Base-by-base conservation (phyloP, 441 rosid species). In the Gossypium trilobum region DNA sequence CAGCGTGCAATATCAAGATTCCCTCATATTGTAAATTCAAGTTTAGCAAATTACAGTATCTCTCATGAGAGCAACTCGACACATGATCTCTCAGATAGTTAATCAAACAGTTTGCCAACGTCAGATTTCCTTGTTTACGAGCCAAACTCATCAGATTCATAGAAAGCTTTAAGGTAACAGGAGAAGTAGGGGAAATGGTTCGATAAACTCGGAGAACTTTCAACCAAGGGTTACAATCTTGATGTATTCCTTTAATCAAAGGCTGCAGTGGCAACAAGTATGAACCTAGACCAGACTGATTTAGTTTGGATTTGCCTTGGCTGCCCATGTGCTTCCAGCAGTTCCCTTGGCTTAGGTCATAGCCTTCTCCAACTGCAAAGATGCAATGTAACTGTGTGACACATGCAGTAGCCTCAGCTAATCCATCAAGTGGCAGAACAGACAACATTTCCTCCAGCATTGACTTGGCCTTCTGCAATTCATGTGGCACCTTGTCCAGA, bases 351-450 rank as follows among this genome's bases (percentile, higher is more conserved):
- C 72, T 78, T 75, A 80, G 84, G 79, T 76, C 79, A 71, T 77
- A 78, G 75, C 87, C 82, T 68, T 85, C 96, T 81, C 91, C 95
- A 81, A 95, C 81, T 55, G 88, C 88, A 81, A 81, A 88, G 81
- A 95, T 92, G 80, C 97, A 92, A 82, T 89, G 97, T 85, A 92
- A 81, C 88, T 88, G 99, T 66, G 88, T 78, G 65, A 93, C 96
- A 83, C 80, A 83, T 70, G 86, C 82, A 51, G 83, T 85, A 75
- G 96, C 90, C 82, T 91, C 99, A 69, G 87, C 81, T 79, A 95
- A 79, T 55, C 92, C 92, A 82, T 95, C 97, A 78, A 92, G 90
- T 19, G 98, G 93, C 80, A 91, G 74, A 79, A 87, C 86, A 69
- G 93, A 84, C 81, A 89, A 82, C 63, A 84, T 78, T 82, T 95